Percentiles rank a stretch among this genome's conserved stretches.
These are phyloP conservation scores for Ogataea paradorogensis DNA, from an alignment of 805 yeast genomes.

Conservation along the genomic window DNA sequence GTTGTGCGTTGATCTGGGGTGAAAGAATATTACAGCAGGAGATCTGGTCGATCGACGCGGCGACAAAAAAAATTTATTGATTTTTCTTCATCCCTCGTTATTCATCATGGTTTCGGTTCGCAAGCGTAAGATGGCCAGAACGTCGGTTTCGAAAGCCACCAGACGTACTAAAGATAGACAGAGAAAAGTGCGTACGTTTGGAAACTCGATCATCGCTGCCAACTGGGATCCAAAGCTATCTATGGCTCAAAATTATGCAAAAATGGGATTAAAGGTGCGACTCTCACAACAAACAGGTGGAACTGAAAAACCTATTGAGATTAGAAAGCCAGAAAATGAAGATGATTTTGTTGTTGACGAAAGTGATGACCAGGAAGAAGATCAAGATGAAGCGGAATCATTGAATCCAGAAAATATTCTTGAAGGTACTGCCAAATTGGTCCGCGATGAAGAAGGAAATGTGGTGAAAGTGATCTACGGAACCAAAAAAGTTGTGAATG, in stretches of 20 bases:
- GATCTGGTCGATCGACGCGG: constrained; percentile 9
- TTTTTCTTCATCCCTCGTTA: background rate
- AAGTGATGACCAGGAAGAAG: constrained; percentile 30
- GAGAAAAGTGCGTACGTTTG: constrained; percentile 59
- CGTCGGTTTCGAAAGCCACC: constrained; percentile 67
- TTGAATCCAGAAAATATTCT: constrained; percentile 62
- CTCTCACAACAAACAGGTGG: constrained; percentile 79
- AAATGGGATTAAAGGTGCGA: constrained; percentile 69
- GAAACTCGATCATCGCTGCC: constrained; percentile 80
- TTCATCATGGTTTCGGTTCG: constrained; percentile 53
- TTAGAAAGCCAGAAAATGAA: constrained; percentile 34
- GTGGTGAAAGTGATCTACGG: constrained; percentile 71
- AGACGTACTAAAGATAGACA: constrained; percentile 69
- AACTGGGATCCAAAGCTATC: constrained; percentile 88
- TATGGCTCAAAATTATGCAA: constrained; percentile 80
- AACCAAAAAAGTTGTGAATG: constrained; percentile 37
- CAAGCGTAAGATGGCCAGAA: constrained; percentile 77
- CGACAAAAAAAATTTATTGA: constrained; percentile 10
- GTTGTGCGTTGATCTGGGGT: constrained; percentile 5
- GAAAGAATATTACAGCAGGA: background rate
- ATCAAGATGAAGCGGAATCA: constrained; percentile 36
- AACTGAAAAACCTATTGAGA: constrained; percentile 53
- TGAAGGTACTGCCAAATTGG: constrained; percentile 74
- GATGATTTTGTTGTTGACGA: constrained; percentile 27
- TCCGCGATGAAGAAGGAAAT: constrained; percentile 66